These are phyloP conservation scores for Phytophthora pisi DNA, from an alignment of 352 stramenopile species.

Conservation along the genomic window DNA sequence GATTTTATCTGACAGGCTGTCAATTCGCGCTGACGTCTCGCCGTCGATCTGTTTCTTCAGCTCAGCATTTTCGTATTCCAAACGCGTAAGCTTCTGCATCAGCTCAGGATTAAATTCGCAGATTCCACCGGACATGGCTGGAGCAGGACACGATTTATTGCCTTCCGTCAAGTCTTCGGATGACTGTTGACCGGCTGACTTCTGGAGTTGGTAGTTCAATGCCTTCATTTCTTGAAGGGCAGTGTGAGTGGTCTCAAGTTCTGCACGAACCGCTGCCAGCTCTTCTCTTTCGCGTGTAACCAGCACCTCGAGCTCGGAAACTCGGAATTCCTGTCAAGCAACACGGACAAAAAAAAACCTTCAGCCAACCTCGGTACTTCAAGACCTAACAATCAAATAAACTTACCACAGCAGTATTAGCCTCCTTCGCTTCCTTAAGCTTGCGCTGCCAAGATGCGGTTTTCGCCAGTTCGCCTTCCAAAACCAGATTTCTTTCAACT, in stretches of 20 bases:
- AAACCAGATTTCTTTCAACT: conserved; percentile 52
- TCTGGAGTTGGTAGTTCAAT: conserved; percentile 61
- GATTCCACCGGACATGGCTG: conserved; percentile 38
- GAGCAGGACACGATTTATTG: background rate
- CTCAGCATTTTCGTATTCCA: conserved; percentile 64
- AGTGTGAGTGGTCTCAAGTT: conserved; percentile 38
- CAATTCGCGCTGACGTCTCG: conserved; percentile 61
- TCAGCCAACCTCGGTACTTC: no score
- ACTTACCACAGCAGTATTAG: conserved; percentile 66
- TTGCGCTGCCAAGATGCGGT: conserved; percentile 60
- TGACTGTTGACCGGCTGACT: conserved; percentile 34
- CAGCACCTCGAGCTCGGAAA: conserved; percentile 58
- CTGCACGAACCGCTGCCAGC: conserved; percentile 20
- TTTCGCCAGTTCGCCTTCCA: conserved; percentile 61
- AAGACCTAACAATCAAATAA: no score
- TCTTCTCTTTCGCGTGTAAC: conserved; percentile 44
- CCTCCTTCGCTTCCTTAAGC: conserved; percentile 67
- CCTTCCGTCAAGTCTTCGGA: conserved; percentile 1
- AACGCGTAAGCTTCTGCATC: conserved; percentile 60
- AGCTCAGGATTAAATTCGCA: conserved; percentile 75
- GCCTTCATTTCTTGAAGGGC: conserved; percentile 46
- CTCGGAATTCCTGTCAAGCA: conserved; percentile 57
- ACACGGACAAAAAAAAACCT: no score
- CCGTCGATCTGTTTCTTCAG: conserved; percentile 57
- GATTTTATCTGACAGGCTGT: conserved; percentile 59